Evolutionary conservation across 2,329 filamentous ascomycete species (phyloP).

Genomic region (Lachnum nothofagi): DNA sequence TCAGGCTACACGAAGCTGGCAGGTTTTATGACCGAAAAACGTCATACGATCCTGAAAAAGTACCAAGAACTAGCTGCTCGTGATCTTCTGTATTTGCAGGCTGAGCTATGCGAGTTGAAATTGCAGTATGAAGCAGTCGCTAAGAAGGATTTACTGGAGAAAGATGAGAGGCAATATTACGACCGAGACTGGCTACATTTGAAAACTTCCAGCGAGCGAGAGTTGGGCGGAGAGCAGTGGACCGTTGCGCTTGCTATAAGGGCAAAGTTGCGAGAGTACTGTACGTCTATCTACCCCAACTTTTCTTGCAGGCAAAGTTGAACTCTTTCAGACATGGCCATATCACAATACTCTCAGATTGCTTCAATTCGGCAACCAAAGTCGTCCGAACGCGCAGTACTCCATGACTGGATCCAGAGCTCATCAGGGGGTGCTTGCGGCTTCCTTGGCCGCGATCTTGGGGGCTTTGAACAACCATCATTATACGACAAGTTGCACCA

Average conservation of each 20-base stretch:
- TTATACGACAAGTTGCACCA: slow-evolving; percentile 10
- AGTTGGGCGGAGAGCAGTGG: slow-evolving; percentile 14
- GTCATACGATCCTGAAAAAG: slow-evolving; percentile 13
- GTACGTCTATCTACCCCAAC: slow-evolving; percentile 2
- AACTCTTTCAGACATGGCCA: slow-evolving; percentile 9
- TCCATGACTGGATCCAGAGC: slow-evolving; percentile 14
- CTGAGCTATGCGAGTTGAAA: slow-evolving; percentile 13
- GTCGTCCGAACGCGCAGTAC: slow-evolving; percentile 3
- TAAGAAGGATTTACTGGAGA: slow-evolving; percentile 7
- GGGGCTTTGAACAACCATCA: slow-evolving; percentile 8
- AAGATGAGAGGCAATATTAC: slow-evolving; percentile 13
- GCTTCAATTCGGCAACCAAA: slow-evolving; percentile 9
- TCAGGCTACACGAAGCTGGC: slow-evolving; percentile 13
- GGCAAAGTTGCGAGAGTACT: slow-evolving; percentile 14
- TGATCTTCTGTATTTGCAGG: slow-evolving; percentile 16
- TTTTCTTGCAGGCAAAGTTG: background rate
- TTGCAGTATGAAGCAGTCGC: slow-evolving; percentile 4
- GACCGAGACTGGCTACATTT: slow-evolving; percentile 12
- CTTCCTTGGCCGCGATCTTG: slow-evolving; percentile 16
- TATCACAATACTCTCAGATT: slow-evolving; percentile 13
- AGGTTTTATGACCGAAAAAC: slow-evolving; percentile 11
- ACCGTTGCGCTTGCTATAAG: slow-evolving; percentile 9
- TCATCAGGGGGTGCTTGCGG: slow-evolving; percentile 12
- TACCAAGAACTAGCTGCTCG: slow-evolving; percentile 10
- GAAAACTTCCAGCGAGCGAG: slow-evolving; percentile 3